Base-by-base conservation (phyloP, 768 basidiomycete genomes). In the Psilocybe tampanensis region DNA sequence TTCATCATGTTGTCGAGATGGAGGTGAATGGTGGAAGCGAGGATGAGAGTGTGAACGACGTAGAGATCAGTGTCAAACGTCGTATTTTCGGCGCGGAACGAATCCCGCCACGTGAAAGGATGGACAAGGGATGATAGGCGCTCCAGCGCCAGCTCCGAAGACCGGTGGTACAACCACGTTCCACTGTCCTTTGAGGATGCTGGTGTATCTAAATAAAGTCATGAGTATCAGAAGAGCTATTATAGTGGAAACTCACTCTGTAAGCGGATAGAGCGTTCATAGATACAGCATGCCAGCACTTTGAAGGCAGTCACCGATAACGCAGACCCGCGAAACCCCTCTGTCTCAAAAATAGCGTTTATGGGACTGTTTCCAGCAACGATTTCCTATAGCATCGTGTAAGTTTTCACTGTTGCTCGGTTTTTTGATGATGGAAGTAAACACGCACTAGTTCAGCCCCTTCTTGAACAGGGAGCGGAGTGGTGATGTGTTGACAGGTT, bases 21-120 rank as follows among this genome's bases (percentile, higher is more conserved):
- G 9, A 86, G 73, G 59, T 85, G 79, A 52, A 86, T 78, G 19
- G 78, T 78, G 11, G 80, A 76, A 17, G 78, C 76, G 58, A 81
- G 72, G 47, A 79, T 68, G 59, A 85, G 73, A 5, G 80, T 80
- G 60, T 86, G 80, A 33, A 83, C 73, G 8, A 73, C 66, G 54
- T 80, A 75, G 8, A 82, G 55, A 52, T 81, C 78, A 39, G 74
- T 72, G 53, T 79, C 76, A 44, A 78, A 65, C 42, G 65, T 62
- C 4, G 74, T 69, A n/a, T 68, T 64, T 48, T 70, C 70, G 21
- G 67, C 60, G 43, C 68, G 61, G 68, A 69, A 71, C 12, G 65
- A 59, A 52, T 75, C 73, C 42, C 64, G 67, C 26, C 71, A 76
- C 44, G 68, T 58, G 55, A 79, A 73, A 15, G 69, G 68, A n/a